Evolutionary conservation across 2,329 filamentous ascomycete genomes (phyloP), one percentile per base, ranked within the genome.

Genomic region (Aspergillus sp.): DNA sequence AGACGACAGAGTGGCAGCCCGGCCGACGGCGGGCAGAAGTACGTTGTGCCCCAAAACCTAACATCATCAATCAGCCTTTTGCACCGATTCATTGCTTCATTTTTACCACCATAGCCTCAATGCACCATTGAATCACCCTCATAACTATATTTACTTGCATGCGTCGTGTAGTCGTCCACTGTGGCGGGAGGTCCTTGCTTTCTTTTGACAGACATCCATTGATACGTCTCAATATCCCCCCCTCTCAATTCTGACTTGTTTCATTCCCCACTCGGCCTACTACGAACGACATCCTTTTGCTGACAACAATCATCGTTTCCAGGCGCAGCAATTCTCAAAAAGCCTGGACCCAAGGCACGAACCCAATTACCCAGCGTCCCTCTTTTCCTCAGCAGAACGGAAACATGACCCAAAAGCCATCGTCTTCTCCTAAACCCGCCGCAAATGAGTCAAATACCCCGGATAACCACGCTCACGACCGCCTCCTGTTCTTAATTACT

Each of bases 261-360:
- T 8, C 15, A 6, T 13, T 34, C 17, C n/a, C n/a, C 19, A 15
- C 37, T 42, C 34, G 20, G 7, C 42, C 27, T 24, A n/a, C 15
- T 39, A 40, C 46, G 11, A 3, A 30, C 20, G 3, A 20, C 20
- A 47, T 11, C 5, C n/a, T 30, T 30, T 24, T 15, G 19, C 45
- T 46, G 33, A 52, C 51, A 47, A 52, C 51, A 47, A 40, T 61
- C 54, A 46, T 61, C 47, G 45, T 54, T 48, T 62, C 64, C 30
- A 75, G 75, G 79, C 82, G 74, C 78, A 82, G 77, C 75, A 82
- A 73, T 71, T 78, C 80, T 48, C 82, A 81, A 64, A 86, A 83
- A 72, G 83, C 83, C 67, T 88, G 85, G 85, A 79, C 80, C 49
- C 78, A 82, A 67, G 83, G 83, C 66, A 80, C 81, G 56, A 87